Base-by-base conservation (phyloP, 2,329 filamentous ascomycete species). In the Xylariales sp. region DNA sequence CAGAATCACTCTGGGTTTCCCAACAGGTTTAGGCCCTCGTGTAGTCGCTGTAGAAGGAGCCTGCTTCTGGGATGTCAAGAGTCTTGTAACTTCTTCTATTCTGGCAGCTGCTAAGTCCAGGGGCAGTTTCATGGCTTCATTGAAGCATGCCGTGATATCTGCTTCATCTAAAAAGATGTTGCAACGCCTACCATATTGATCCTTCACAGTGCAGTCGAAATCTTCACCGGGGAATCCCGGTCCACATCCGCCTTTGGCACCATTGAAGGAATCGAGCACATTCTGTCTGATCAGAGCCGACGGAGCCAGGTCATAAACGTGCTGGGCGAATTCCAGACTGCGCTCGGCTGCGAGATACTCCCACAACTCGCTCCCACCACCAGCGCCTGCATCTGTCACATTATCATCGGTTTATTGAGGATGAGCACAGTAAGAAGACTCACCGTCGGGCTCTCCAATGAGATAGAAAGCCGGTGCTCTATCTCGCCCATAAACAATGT, bases 331-430 rank as follows among this genome's bases (percentile, higher is more conserved):
- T 24, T 22, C 11, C 10, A 43, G 10, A 16, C 28, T 33, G 10
- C 3, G 15, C 9, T 45, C 25, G 10, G 22, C 39, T 2, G 45
- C 11, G 31, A 33, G 11, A 18, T 40, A 43, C 31, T 45, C 45
- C 45, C 45, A 47, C 10, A 45, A 22, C 32, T 47, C 45, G 28
- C 45, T 45, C 9, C 43, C 43, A 3, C 45, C 45, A 8, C 43
- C 35, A 24, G 19, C 43, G 19, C 45, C 45, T 47, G 10, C 15
- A 16, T 7, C 7, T 8, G 27, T 31, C 19, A 37, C 20, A 31
- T 16, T 34, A 42, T n/a, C 2, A 28, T 19, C 28, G 12, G 18
- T 36, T 31, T 15, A 29, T 7, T 3, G 11, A 14, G n/a, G 7
- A 22, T 3, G 4, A 9, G 14, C 6, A 6, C 8, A 20, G 11